Base-by-base conservation (phyloP, 768 basidiomycete genomes). In the Amanita muscaria region DNA sequence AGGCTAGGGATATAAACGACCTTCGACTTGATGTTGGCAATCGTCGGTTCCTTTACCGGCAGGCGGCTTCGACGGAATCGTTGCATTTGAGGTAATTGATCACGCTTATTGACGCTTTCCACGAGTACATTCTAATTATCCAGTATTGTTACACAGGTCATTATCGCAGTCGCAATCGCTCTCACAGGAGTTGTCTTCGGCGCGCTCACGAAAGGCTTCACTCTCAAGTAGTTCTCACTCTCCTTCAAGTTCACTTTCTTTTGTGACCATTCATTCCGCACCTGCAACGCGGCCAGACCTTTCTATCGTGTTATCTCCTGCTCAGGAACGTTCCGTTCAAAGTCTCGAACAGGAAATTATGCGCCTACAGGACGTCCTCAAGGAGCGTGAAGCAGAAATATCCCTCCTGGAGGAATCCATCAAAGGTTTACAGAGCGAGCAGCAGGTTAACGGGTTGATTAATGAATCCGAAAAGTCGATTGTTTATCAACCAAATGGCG, bases 291-390 rank as follows among this genome's bases (percentile, higher is more conserved):
- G 72, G n/a, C 74, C 77, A 19, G 80, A 73, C 54, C 66, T 80
- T 24, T 77, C 74, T 32, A 72, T 84, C 42, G 76, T 79, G 22
- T 59, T 80, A n/a, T 60, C 63, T 15, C 52, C 59, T 40, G 46
- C 66, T 7, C 71, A 73, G 47, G 86, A 89, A 54, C 79, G 93
- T 38, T 88, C 90, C 21, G 80, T 81, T 5, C 69, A 74, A 14
- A 92, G 91, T 59, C 72, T 96, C 49, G 92, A 96, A 63, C 83
- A 86, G 56, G 94, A 98, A 64, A 89, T 97, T 47, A 92, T 91
- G 84, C 81, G 92, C 47, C 65, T 98, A 34, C 94, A 98, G 61
- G 84, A 91, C 55, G 89, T 91, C 25, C 70, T 98, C 49, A 86
- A 80, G 58, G 87, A 91, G 51, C 76, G 93, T 39, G 94, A 97